phyloP scores from a whole-genome alignment of 345 rosid genomes.

The Atalantia buxifolia region DNA sequence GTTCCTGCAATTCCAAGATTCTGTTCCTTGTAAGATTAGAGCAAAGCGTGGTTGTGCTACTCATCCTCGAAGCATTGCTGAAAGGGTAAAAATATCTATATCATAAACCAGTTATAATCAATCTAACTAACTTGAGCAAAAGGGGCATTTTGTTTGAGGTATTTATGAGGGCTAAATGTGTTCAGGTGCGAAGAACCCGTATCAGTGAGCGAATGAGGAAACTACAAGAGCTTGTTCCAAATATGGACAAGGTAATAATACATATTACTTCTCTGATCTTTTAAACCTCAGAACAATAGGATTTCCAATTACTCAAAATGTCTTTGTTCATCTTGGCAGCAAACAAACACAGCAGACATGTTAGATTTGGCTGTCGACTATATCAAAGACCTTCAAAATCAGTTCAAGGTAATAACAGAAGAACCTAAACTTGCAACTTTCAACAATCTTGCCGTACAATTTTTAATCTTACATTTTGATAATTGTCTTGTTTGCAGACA shows the following conservation, averaged over 20 bases:
- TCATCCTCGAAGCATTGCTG: constrained; percentile 99
- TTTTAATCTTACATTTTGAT: neutral
- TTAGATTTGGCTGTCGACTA: constrained; percentile 94
- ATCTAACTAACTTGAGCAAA: neutral
- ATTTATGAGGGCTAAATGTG: neutral
- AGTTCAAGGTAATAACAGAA: constrained; percentile 53
- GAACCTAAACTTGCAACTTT: neutral
- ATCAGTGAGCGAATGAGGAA: constrained; percentile 98
- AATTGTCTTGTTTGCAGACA: constrained; percentile 32
- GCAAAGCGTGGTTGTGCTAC: constrained; percentile 99
- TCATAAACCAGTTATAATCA: neutral
- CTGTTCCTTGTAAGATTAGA: constrained; percentile 90
- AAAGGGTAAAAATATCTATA: constrained; percentile 50
- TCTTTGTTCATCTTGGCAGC: constrained; percentile 43
- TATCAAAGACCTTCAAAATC: constrained; percentile 89
- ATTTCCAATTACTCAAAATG: neutral
- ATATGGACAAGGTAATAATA: constrained; percentile 86
- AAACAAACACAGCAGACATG: constrained; percentile 96
- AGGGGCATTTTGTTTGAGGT: neutral
- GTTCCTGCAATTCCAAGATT: constrained; percentile 68
- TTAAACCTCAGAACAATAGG: neutral
- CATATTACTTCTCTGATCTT: neutral
- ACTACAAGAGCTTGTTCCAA: constrained; percentile 91
- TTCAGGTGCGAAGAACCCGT: constrained; percentile 90
- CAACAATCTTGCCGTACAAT: neutral